Evolutionary conservation across 805 yeast genomes (phyloP).

Genomic region (Brettanomyces sp.): DNA sequence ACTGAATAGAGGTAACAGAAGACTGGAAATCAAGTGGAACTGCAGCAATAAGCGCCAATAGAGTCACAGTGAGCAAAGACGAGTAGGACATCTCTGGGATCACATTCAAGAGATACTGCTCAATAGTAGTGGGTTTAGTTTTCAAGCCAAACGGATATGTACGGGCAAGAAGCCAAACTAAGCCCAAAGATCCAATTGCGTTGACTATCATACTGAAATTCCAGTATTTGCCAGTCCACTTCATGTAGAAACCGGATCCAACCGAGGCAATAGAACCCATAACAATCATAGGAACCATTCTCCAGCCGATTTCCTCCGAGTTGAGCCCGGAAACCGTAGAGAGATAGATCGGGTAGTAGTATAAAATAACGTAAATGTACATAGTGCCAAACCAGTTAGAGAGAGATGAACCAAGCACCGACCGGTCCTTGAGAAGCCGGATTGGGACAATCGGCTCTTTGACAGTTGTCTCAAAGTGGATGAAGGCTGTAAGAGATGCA

Average conservation of each 20-base stretch:
- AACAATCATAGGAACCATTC: conserved; percentile 53
- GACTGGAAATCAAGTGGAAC: conserved; percentile 62
- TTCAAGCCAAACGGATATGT: conserved; percentile 42
- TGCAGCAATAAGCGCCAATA: conserved; percentile 61
- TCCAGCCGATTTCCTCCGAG: conserved; percentile 49
- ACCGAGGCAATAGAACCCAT: conserved; percentile 51
- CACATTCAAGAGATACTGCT: conserved; percentile 34
- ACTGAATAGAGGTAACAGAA: conserved; percentile 56
- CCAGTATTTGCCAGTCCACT: conserved; percentile 50
- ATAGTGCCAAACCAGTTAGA: conserved; percentile 53
- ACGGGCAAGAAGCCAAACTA: conserved; percentile 13
- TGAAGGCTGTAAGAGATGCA: conserved; percentile 6
- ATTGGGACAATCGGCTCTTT: conserved; percentile 57
- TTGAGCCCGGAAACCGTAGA: conserved; percentile 44
- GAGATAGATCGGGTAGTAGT: conserved; percentile 54
- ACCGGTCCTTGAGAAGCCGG: conserved; percentile 41
- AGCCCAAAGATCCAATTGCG: conserved; percentile 35
- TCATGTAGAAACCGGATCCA: conserved; percentile 59
- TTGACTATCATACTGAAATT: conserved; percentile 35
- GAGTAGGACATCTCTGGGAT: conserved; percentile 50
- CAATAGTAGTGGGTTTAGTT: conserved; percentile 18
- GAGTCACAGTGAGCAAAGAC: conserved; percentile 53
- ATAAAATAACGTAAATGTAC: conserved; percentile 37
- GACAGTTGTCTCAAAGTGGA: conserved; percentile 14
- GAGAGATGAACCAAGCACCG: conserved; percentile 55